Conservation (phyloP, 192 early-diverging fungal genomes). For the Gaertneriomyces sp. region DNA sequence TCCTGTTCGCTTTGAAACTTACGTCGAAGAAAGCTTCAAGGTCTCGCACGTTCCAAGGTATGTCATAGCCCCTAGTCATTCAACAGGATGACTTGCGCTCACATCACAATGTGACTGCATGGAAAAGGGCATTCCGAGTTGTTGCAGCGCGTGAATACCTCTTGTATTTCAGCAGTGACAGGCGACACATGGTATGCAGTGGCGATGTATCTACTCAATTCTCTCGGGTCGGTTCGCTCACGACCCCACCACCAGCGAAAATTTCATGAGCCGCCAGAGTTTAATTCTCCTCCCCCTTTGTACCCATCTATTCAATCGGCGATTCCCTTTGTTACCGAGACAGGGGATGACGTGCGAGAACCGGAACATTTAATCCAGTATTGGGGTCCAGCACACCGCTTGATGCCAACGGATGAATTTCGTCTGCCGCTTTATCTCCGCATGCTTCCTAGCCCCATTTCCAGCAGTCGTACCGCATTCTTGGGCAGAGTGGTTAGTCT, state of each 20-base stretch:
- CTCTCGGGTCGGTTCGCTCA: background rate
- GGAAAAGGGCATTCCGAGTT: constrained; percentile 8
- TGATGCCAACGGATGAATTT: constrained; percentile 2
- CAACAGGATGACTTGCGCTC: background rate
- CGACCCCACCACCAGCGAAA: background rate
- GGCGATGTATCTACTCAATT: background rate
- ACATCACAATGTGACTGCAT: background rate
- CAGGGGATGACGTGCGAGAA: background rate
- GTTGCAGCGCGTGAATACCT: constrained; percentile 3
- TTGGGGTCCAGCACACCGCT: constrained; percentile 16
- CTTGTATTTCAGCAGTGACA: constrained; percentile 12
- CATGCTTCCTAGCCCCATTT: background rate
- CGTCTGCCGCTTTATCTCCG: constrained; percentile 15
- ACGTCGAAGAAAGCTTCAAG: constrained; percentile 5
- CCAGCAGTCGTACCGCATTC: background rate
- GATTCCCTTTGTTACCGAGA: background rate
- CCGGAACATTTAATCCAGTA: background rate
- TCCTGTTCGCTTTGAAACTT: constrained; percentile 5
- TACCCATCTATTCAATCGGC: constrained; percentile 13
- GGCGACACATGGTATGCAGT: constrained; percentile 15
- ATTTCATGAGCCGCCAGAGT: background rate
- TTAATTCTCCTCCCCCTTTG: constrained; percentile 3
- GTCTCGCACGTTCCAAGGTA: constrained; percentile 1
- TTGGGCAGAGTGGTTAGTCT: background rate
- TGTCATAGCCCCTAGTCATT: background rate